Percentiles rank a stretch among this genome's conserved stretches.
These are phyloP conservation scores for Chondrostereum purpureum DNA, from an alignment of 1,284 basidiomycete genomes.

Conservation along the genomic window DNA sequence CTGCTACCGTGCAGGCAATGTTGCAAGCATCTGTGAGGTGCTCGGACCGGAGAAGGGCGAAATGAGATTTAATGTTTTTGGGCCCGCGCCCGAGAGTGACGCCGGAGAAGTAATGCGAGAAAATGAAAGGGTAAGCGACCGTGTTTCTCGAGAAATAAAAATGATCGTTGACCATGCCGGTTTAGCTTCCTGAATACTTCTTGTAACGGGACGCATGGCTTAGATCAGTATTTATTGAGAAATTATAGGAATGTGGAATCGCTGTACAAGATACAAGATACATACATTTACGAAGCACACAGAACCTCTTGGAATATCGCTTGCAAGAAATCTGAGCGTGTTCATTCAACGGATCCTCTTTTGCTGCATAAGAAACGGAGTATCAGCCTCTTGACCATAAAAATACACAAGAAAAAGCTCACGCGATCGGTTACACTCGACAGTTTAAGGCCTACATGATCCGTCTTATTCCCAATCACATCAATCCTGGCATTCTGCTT, in stretches of 20 bases:
- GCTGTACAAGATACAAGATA: too few species aligned
- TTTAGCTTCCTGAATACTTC: constrained; percentile 67
- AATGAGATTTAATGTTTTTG: constrained; percentile 97
- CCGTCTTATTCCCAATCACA: constrained; percentile 64
- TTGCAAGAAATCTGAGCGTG: too few species aligned
- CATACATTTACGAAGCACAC: too few species aligned
- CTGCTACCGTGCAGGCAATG: constrained; percentile 97
- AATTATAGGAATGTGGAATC: too few species aligned
- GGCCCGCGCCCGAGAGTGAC: constrained; percentile 98
- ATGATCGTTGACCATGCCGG: constrained; percentile 3
- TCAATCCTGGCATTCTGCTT: constrained; percentile 70
- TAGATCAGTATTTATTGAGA: too few species aligned
- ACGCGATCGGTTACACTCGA: constrained; percentile 69
- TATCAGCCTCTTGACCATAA: too few species aligned
- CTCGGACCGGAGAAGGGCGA: constrained; percentile 76
- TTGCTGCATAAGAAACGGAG: too few species aligned
- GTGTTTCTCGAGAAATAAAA: too few species aligned
- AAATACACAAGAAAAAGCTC: constrained; percentile 23
- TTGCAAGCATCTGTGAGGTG: constrained; percentile 94
- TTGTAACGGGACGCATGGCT: too few species aligned
- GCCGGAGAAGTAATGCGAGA: constrained; percentile 75
- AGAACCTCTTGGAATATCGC: too few species aligned
- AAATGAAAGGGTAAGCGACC: constrained; percentile 60
- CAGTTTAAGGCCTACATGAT: constrained; percentile 54
- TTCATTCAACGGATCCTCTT: neutral